Conservation (phyloP, 495 filamentous ascomycete genomes). For the Daldinia childiae region DNA sequence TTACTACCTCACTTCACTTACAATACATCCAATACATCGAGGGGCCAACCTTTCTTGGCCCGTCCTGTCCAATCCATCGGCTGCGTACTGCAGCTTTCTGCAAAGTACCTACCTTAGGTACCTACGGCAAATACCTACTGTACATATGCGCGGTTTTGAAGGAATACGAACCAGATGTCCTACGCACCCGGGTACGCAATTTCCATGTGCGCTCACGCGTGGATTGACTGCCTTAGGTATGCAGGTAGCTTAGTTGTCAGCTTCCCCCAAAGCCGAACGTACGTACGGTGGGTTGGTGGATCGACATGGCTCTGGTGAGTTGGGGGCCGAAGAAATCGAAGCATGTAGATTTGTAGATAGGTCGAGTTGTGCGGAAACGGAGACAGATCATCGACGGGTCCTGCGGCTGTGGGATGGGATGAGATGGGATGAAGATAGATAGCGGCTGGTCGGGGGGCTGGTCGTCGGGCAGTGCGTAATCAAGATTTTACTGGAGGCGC, state of each 20-base stretch:
- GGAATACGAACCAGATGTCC: constrained; percentile 16
- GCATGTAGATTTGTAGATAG: background rate
- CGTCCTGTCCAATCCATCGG: background rate
- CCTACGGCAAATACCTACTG: background rate
- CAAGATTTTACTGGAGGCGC: constrained; percentile 31
- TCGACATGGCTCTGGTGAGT: background rate
- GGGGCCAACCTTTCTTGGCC: background rate
- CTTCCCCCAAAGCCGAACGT: background rate
- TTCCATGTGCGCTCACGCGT: background rate
- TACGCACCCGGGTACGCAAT: background rate
- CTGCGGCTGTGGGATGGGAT: constrained; percentile 4
- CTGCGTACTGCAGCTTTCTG: background rate
- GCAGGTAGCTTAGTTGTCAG: background rate
- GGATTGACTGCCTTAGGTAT: background rate
- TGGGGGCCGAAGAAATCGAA: background rate
- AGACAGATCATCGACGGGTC: background rate
- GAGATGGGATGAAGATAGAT: constrained; percentile 7
- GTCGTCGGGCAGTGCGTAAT: constrained; percentile 2
- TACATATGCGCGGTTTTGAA: constrained; percentile 2
- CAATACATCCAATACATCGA: background rate
- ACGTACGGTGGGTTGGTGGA: background rate
- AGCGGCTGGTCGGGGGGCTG: constrained; percentile 17
- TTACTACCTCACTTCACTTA: background rate
- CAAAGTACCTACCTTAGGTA: background rate
- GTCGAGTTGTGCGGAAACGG: background rate